Percentiles rank a stretch among this genome's conserved stretches.
Conservation (phyloP, 139 green algal genomes). For the Penium margaritaceum region DNA sequence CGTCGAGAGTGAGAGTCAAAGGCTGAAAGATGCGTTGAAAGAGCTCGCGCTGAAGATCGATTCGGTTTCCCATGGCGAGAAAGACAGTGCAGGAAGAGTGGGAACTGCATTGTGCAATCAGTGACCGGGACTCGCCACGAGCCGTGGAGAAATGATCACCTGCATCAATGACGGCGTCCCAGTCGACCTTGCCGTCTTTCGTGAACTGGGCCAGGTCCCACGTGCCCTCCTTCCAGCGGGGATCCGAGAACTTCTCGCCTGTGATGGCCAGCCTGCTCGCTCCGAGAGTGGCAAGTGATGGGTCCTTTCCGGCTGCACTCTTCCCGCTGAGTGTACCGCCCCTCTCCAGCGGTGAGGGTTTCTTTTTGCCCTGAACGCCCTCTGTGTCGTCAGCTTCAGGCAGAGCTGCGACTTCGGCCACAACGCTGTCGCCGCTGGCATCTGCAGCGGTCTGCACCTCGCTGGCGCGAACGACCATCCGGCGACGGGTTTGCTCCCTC, state of each 20-base stretch:
- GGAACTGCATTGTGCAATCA: too few relatives aligned
- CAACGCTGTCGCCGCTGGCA: conserved; percentile 26
- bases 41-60: too few relatives aligned
- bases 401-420: conserved; percentile 34
- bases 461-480: too few relatives aligned
- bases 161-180: conserved; percentile 49
- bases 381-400: conserved; percentile 28
- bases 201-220: conserved; percentile 50
- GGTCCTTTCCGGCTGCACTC: conserved; percentile 31
- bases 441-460: conserved; percentile 23
- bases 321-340: conserved; percentile 32
- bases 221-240: conserved; percentile 47
- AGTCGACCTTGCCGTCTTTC: conserved; percentile 43
- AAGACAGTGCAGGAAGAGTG: too few relatives aligned
- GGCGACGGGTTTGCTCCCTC: too few relatives aligned
- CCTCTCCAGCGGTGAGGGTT: conserved; percentile 31
- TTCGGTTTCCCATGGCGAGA: too few relatives aligned
- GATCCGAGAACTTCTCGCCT: conserved; percentile 36
- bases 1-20: too few relatives aligned
- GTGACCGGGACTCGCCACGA: too few relatives aligned
- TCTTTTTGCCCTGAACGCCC: conserved; percentile 29
- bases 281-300: conserved; percentile 1
- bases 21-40: too few relatives aligned
- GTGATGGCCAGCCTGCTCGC: not conserved
- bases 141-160: too few relatives aligned